Percentiles rank a stretch among this genome's conserved stretches.
Conservation (phyloP, 1,284 basidiomycete species). For the Albatrellus sp. region DNA sequence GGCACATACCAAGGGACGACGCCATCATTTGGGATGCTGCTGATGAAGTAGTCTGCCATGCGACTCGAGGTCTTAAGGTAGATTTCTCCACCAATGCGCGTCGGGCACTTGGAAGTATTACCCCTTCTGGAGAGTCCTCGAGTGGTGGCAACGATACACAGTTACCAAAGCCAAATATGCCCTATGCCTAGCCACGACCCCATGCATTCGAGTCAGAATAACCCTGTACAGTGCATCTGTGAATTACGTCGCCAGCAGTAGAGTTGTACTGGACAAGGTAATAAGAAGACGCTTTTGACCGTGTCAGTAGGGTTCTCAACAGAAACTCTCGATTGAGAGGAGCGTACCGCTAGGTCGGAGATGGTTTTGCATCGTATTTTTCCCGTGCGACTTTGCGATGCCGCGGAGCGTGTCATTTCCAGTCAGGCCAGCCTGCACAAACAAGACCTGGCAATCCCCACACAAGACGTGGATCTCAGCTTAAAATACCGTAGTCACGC, state of each 20-base stretch:
- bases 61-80: slow-evolving; percentile 48
- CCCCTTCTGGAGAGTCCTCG: background rate
- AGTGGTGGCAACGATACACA: slow-evolving; percentile 26
- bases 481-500: slow-evolving; percentile 1
- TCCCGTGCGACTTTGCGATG: slow-evolving; percentile 52
- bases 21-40: slow-evolving; percentile 40
- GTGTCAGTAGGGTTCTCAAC: background rate
- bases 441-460: slow-evolving; percentile 27
- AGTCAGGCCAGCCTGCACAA: slow-evolving; percentile 39
- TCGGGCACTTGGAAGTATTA: slow-evolving; percentile 36
- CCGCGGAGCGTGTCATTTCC: slow-evolving; percentile 43
- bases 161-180: slow-evolving; percentile 55
- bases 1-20: slow-evolving; percentile 48
- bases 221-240: slow-evolving; percentile 46
- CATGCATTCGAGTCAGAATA: slow-evolving; percentile 54
- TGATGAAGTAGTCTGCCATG: slow-evolving; percentile 46
- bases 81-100: slow-evolving; percentile 30
- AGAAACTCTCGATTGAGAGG: background rate
- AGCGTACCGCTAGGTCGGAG: slow-evolving; percentile 44
- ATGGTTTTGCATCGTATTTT: slow-evolving; percentile 56
- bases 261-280: slow-evolving; percentile 60
- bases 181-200: slow-evolving; percentile 64
- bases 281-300: slow-evolving; percentile 43
- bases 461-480: too few species aligned
- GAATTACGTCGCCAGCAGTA: slow-evolving; percentile 45